Conservation (phyloP, 768 basidiomycete genomes). For the Mycena venus region DNA sequence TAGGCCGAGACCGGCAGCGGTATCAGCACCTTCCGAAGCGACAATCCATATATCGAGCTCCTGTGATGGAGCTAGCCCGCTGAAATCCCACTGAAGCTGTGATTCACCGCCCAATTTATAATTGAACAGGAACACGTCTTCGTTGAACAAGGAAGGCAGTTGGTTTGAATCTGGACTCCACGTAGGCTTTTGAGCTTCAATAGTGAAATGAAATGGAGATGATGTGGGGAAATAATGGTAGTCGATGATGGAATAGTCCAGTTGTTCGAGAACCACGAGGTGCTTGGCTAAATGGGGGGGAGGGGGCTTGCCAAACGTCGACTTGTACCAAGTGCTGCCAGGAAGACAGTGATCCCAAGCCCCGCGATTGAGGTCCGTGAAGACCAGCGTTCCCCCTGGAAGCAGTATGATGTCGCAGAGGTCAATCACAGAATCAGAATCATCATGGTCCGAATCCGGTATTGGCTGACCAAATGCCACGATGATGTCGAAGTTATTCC, state of each 20-base stretch:
- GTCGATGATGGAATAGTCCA: neutral
- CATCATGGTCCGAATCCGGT: neutral
- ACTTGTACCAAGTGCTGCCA: neutral
- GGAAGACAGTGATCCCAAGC: neutral
- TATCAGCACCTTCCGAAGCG: neutral
- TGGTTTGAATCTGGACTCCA: neutral
- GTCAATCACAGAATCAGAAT: neutral
- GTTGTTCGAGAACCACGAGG: neutral
- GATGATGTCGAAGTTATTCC: slow-evolving; percentile 1
- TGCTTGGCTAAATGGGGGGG: neutral
- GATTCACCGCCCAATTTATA: neutral
- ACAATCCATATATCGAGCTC: slow-evolving; percentile 5
- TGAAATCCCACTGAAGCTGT: slow-evolving; percentile 5
- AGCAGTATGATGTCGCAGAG: slow-evolving; percentile 1
- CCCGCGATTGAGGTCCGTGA: neutral
- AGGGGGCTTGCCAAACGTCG: neutral
- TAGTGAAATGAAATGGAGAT: neutral
- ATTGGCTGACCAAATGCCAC: neutral
- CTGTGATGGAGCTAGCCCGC: neutral
- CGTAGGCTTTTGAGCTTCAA: neutral
- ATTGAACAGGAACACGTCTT: neutral
- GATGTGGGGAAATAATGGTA: neutral
- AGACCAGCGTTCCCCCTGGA: slow-evolving; percentile 1
- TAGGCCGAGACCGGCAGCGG: neutral
- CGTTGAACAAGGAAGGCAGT: neutral